A percentile compares a stretch with the other conserved stretches of the same genome.
phyloP scores from a whole-genome alignment of 2,329 filamentous ascomycete species.

The Aspergillus pseudotamarii region DNA sequence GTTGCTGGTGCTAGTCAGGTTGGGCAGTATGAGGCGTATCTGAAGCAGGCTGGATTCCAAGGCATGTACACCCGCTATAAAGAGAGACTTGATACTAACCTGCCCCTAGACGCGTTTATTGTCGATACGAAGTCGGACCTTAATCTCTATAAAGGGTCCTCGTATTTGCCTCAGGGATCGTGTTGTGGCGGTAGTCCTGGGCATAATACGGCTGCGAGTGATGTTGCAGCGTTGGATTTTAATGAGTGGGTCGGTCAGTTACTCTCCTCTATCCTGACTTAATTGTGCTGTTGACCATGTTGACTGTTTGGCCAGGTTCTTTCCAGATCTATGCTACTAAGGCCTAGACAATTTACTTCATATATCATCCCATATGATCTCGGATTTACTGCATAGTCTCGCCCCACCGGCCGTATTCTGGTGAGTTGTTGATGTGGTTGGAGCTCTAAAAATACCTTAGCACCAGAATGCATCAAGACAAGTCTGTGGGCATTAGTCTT shows the following conservation, averaged over 20 bases:
- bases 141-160: slow-evolving; percentile 47
- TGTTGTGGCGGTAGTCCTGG: slow-evolving; percentile 18
- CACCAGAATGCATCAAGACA: too few species aligned
- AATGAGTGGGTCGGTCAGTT: slow-evolving; percentile 57
- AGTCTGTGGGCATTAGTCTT: too few species aligned
- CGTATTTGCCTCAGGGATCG: slow-evolving; percentile 24
- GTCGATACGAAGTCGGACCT: slow-evolving; percentile 52
- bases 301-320: slow-evolving; percentile 38
- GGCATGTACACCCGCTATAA: slow-evolving; percentile 35
- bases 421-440: too few species aligned
- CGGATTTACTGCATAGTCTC: too few species aligned
- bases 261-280: background rate
- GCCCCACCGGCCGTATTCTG: too few species aligned
- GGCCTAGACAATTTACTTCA: slow-evolving; percentile 18
- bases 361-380: background rate
- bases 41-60: slow-evolving; percentile 55
- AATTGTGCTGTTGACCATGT: background rate
- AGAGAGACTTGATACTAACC: background rate
- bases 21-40: slow-evolving; percentile 55
- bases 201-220: slow-evolving; percentile 6
- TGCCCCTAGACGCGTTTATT: slow-evolving; percentile 45
- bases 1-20: slow-evolving; percentile 60
- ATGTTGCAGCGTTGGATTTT: slow-evolving; percentile 43
- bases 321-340: slow-evolving; percentile 58
- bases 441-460: too few species aligned